Evolutionary conservation across 805 yeast species (phyloP), one percentile per base, ranked within the genome.

Genomic region (Brettanomyces bruxellensis): DNA sequence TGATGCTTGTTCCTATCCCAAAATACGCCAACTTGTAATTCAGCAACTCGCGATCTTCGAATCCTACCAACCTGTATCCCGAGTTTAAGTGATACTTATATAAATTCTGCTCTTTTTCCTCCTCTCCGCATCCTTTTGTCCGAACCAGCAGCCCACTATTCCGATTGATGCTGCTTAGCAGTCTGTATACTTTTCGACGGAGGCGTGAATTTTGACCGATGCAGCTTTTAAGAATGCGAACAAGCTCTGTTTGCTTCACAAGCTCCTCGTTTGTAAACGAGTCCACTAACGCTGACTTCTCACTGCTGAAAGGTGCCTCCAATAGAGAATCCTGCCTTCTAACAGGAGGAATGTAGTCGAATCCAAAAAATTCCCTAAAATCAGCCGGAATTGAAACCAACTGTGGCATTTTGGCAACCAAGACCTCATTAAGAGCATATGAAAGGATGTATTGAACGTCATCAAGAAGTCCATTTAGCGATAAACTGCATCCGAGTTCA

Each of bases 401-500:
- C 6, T 45, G 28, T 4, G 43, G 25, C 5, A 28, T 14, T 6
- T 30, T 7, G 8, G 44, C 42, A 41, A 50, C 51, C 35, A 50
- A 53, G 4, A 32, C 41, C 3, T 52, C 37, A 41, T 59, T 55
- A 24, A 58, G 45, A n/a, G 47, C 43, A 3, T 46, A 22, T 3
- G 57, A 48, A 3, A 63, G 37, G 6, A 63, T 43, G 25, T 51
- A 55, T 48, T 60, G 62, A 7, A 56, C 40, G 8, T 51, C 51
- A 47, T 60, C 65, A 37, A 62, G 41, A 23, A 63, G 57, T 12
- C 70, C 70, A 52, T 70, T 66, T 0, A 64, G 45, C 4, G 60
- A 47, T 24, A 71, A 54, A 3, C 72, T 47, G 47, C 67, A 53
- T 24, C 70, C 72, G 52, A 67, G 38, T 46, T 61, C 62, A 43